phyloP scores from a whole-genome alignment of 2,329 filamentous ascomycete genomes.

The Xylariaceae sp. region DNA sequence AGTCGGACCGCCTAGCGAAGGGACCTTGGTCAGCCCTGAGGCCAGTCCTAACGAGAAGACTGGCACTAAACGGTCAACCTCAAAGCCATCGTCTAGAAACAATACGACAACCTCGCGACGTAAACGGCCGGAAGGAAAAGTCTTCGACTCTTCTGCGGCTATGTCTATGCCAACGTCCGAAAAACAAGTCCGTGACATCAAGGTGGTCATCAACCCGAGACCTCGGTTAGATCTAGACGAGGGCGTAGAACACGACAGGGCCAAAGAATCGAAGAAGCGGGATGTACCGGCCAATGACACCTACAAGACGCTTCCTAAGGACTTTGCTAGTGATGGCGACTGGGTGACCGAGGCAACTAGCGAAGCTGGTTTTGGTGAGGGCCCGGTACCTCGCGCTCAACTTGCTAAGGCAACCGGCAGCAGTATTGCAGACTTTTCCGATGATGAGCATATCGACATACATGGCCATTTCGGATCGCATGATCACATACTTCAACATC shows the following conservation, averaged over 20 bases:
- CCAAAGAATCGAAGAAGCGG: neutral
- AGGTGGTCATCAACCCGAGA: constrained; percentile 23
- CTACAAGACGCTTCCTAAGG: constrained; percentile 2
- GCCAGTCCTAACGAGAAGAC: neutral
- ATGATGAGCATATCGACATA: constrained; percentile 27
- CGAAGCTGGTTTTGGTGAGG: constrained; percentile 28
- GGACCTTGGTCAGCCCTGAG: constrained; percentile 27
- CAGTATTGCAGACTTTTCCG: constrained; percentile 51
- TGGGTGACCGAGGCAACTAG: constrained; percentile 45
- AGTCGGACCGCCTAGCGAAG: constrained; percentile 29
- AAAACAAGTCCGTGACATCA: constrained; percentile 18
- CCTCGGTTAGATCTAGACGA: neutral
- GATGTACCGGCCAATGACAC: neutral
- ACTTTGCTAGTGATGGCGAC: constrained; percentile 37
- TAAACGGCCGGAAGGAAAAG: constrained; percentile 2
- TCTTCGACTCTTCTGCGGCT: constrained; percentile 11
- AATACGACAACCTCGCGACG: neutral
- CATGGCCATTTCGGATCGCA: constrained; percentile 17
- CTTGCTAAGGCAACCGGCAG: constrained; percentile 39
- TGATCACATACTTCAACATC: constrained; percentile 28
- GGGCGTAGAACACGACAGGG: neutral
- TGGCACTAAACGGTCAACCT: neutral
- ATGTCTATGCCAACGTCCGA: neutral
- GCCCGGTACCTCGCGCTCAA: neutral
- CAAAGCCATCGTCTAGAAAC: neutral